Evolutionary conservation across 2,329 filamentous ascomycete species (phyloP).

Genomic region (Neophaeococcomyces mojaviensis): DNA sequence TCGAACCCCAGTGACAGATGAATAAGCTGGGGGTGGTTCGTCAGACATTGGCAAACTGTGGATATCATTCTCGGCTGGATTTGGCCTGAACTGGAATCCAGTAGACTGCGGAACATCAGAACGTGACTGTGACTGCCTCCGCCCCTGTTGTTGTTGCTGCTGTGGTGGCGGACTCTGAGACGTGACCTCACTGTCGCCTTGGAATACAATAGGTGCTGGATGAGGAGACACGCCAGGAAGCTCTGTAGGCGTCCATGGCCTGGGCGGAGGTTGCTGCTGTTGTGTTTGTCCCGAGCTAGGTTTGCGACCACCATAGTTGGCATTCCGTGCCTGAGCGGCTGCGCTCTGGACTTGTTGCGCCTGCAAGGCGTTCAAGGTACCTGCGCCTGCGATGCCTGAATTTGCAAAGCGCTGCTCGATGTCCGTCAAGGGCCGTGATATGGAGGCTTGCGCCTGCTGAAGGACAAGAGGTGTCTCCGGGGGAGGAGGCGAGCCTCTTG

Average conservation of each 20-base stretch:
- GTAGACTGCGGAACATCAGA: constrained; percentile 38
- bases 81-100: constrained; percentile 32
- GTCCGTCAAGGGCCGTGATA: constrained; percentile 55
- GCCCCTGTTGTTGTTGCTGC: constrained; percentile 30
- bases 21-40: constrained; percentile 82
- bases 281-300: constrained; percentile 20
- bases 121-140: constrained; percentile 23
- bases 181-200: constrained; percentile 67
- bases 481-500: constrained; percentile 85
- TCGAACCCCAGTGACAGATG: constrained; percentile 54
- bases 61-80: constrained; percentile 78
- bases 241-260: constrained; percentile 95
- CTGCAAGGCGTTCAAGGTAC: constrained; percentile 68
- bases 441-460: constrained; percentile 28
- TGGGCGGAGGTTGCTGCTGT: constrained; percentile 34
- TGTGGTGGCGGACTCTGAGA: constrained; percentile 34
- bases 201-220: constrained; percentile 84
- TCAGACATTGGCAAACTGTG: constrained; percentile 65
- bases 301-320: constrained; percentile 61
- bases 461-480: constrained; percentile 83
- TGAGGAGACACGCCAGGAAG: constrained; percentile 77
- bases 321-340: constrained; percentile 63
- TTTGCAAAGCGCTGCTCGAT: constrained; percentile 90
- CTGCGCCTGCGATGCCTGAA: constrained; percentile 78
- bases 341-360: constrained; percentile 76